Base-by-base conservation (phyloP, 129 eudicot genomes). In the Centrapalus pauciflorus region DNA sequence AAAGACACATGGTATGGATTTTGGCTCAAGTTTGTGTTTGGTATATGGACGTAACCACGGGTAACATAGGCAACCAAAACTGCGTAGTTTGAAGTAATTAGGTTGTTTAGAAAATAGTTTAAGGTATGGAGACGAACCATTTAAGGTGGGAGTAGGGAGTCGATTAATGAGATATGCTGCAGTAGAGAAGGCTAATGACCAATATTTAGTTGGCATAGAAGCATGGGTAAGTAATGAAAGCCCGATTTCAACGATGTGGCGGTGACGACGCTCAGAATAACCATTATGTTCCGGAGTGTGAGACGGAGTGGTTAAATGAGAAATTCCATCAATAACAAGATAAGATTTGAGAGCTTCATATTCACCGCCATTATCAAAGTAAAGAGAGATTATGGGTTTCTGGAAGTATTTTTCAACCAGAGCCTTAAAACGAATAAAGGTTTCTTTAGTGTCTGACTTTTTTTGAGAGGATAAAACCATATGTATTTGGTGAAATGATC, bases 401-500 rank as follows among this genome's bases (percentile, higher is more conserved):
- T 61, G 11, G 32, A 61, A 37, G 16, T 20, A 33, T 23, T 61
- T 33, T 61, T 57, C 64, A 57, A 54, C 61, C 7, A 54, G 26
- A 1, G 61, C 30, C 9, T 23, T 2, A 23, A 54, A 54, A 17
- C 61, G 61, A 3, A 2, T 20, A 5, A 20, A 20, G 4, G 9
- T 23, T 1, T 4, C 30, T 3, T 20, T 4, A 27, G 30, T 34
- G 30, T 56, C 40, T 1, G 20, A 56, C 30, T 27, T 56, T 20
- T 26, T 9, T 56, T 56, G 12, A 56, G 6, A 16, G 14, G 63
- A 13, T 56, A 56, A 25, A 9, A 19, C 40, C 1, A 56, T 7
- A 56, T 56, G 16, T 56, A 56, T 9, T 28, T 32, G 7, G 63
- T 56, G 63, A 56, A 56, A 17, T 56, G 63, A 14, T 56, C 63